Conservation (phyloP, 495 filamentous ascomycete species). For the Xylaria acuta region DNA sequence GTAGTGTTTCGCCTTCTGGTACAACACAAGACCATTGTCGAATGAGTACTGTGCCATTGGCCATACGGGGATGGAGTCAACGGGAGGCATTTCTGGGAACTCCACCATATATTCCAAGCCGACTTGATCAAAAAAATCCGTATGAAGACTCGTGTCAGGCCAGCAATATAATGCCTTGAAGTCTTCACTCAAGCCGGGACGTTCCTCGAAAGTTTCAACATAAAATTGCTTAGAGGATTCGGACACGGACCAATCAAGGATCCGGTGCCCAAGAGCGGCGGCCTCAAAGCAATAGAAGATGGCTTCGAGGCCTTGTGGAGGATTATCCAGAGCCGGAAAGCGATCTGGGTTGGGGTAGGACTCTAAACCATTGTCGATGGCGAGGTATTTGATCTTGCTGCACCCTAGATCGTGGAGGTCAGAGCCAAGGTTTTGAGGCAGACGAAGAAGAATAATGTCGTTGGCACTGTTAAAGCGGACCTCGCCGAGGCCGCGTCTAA, state of each 20-base stretch:
- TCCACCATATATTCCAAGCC: neutral
- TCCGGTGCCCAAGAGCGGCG: neutral
- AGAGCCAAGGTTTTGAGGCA: neutral
- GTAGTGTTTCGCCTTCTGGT: conserved; percentile 20
- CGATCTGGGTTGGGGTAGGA: too few relatives aligned
- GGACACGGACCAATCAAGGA: conserved; percentile 41
- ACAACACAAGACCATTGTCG: conserved; percentile 9
- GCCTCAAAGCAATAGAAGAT: conserved; percentile 26
- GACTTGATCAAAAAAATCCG: conserved; percentile 19
- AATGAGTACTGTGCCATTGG: conserved; percentile 37
- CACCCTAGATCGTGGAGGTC: neutral
- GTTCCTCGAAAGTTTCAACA: conserved; percentile 29
- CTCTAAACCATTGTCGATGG: conserved; percentile 12
- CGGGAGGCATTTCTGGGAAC: neutral
- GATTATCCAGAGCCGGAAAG: neutral
- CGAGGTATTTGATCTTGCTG: conserved; percentile 33
- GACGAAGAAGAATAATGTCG: conserved; percentile 38
- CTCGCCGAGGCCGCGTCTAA: conserved; percentile 21
- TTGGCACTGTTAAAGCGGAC: conserved; percentile 43
- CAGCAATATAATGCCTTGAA: conserved; percentile 41
- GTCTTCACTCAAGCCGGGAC: conserved; percentile 18
- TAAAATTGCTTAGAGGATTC: conserved; percentile 31
- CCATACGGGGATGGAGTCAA: conserved; percentile 29
- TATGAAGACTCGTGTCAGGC: conserved; percentile 37
- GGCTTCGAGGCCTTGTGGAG: conserved; percentile 25